These are phyloP conservation scores for Nemania diffusa DNA, from an alignment of 2,329 filamentous ascomycete species.

Conservation along the genomic window DNA sequence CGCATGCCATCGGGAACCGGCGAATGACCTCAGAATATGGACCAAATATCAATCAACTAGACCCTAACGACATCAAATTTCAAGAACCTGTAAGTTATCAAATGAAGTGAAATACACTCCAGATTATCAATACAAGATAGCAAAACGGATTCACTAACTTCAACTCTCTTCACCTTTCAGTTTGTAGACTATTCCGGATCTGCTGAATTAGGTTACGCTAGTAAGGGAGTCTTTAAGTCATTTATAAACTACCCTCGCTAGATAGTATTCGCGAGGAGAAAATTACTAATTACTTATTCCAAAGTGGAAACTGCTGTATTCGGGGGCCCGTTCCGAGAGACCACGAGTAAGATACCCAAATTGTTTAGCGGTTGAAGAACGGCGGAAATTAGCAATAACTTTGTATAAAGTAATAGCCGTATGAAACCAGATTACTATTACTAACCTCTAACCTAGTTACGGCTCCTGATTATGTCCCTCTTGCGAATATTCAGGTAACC, in stretches of 20 bases:
- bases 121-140: not conserved
- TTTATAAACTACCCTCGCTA: not conserved
- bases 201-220: slow-evolving; percentile 24
- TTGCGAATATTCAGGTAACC: not conserved
- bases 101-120: not conserved
- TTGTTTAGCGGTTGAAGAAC: not conserved
- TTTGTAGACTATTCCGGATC: slow-evolving; percentile 23
- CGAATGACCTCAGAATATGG: not conserved
- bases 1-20: not conserved
- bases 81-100: slow-evolving; percentile 23
- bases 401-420: not conserved
- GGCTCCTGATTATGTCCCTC: not conserved
- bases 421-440: not conserved
- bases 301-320: slow-evolving; percentile 24
- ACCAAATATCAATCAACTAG: not conserved
- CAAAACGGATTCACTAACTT: slow-evolving; percentile 1
- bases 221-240: slow-evolving; percentile 10
- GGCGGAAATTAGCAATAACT: not conserved
- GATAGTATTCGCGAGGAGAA: not conserved
- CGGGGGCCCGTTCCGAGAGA: slow-evolving; percentile 1
- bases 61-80: not conserved
- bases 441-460: not conserved
- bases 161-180: not conserved
- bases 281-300: not conserved
- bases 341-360: slow-evolving; percentile 5